These are phyloP conservation scores for Delphinella strobiligena DNA, from an alignment of 2,329 filamentous ascomycete genomes.

Conservation along the genomic window DNA sequence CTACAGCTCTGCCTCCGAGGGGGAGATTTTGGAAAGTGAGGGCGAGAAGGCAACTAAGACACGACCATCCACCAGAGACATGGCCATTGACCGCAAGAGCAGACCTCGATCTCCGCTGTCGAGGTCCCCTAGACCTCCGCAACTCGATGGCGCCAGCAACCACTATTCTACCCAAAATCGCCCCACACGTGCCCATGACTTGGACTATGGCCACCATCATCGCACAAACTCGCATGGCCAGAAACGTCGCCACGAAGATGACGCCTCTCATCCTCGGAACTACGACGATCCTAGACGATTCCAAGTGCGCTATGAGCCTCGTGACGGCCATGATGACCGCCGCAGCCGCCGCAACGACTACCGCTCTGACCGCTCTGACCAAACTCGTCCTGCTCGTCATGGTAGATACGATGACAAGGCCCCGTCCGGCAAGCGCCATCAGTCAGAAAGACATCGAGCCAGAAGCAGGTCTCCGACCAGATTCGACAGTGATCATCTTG, in stretches of 20 bases:
- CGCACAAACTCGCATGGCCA: slow-evolving; percentile 32
- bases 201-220: slow-evolving; percentile 44
- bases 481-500: neutral
- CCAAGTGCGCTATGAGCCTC: slow-evolving; percentile 51
- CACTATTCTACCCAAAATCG: slow-evolving; percentile 29
- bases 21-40: slow-evolving; percentile 70
- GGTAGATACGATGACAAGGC: slow-evolving; percentile 9
- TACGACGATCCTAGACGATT: slow-evolving; percentile 47
- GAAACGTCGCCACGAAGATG: slow-evolving; percentile 56
- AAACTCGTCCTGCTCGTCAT: slow-evolving; percentile 28
- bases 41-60: slow-evolving; percentile 74
- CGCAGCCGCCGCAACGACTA: slow-evolving; percentile 27
- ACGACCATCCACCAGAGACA: slow-evolving; percentile 58
- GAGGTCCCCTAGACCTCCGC: slow-evolving; percentile 21
- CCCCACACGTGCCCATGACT: slow-evolving; percentile 37
- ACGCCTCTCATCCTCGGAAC: slow-evolving; percentile 37
- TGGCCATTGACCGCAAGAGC: slow-evolving; percentile 83
- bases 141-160: slow-evolving; percentile 17
- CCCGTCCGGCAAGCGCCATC: slow-evolving; percentile 1
- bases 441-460: slow-evolving; percentile 8
- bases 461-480: slow-evolving; percentile 12
- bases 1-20: slow-evolving; percentile 59
- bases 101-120: slow-evolving; percentile 44
- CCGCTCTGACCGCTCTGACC: slow-evolving; percentile 24
- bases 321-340: slow-evolving; percentile 14